A percentile compares a stretch with the other conserved stretches of the same genome.
Evolutionary conservation across 192 early-diverging fungal species (phyloP).

Genomic region (Coemansia sp.): DNA sequence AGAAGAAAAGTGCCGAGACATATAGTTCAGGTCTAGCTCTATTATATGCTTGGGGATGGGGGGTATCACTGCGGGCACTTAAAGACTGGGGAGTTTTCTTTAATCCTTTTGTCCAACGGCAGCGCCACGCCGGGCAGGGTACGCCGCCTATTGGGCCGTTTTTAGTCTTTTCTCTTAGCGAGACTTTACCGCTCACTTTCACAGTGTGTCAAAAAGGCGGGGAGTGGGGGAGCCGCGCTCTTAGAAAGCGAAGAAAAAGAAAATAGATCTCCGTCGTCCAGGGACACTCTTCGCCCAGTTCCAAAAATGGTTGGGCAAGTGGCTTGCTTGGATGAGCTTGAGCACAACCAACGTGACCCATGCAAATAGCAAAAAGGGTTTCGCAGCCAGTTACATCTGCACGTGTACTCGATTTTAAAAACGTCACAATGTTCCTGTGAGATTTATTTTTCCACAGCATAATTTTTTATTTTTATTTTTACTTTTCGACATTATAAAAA

Average conservation of each 20-base stretch:
- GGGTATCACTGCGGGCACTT: background rate
- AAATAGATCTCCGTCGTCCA: background rate
- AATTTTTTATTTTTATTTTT: too few species aligned
- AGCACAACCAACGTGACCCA: constrained; percentile 1
- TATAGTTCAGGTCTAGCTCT: constrained; percentile 6
- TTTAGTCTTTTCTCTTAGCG: background rate
- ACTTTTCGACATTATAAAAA: constrained; percentile 1
- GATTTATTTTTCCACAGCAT: too few species aligned
- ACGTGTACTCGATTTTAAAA: background rate
- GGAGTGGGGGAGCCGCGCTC: background rate
- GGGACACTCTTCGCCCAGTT: background rate
- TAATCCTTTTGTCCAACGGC: background rate
- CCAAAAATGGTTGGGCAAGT: constrained; percentile 1
- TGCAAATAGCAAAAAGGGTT: background rate
- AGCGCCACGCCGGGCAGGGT: background rate
- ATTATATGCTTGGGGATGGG: background rate
- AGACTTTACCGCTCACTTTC: background rate
- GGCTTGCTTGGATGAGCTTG: constrained; percentile 1
- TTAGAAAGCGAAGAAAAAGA: background rate
- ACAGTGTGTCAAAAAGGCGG: background rate
- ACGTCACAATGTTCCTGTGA: background rate
- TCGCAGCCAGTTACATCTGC: background rate
- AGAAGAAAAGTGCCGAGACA: background rate
- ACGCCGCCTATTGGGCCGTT: constrained; percentile 8
- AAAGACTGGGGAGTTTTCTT: constrained; percentile 6